phyloP scores from a whole-genome alignment of 306 rosid genomes.

The Medicago ruthenica region DNA sequence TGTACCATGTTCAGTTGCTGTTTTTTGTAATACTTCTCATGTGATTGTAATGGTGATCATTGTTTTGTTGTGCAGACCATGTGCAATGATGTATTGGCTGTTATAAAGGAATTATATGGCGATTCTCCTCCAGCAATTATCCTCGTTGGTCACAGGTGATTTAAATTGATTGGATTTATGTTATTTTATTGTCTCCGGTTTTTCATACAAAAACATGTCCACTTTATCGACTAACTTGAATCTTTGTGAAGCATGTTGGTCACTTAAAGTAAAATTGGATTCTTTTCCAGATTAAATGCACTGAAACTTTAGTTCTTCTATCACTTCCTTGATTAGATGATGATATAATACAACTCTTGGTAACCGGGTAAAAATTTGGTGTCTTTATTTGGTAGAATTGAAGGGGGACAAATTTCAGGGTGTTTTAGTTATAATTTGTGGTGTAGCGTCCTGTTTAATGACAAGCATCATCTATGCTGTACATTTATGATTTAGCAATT shows the following conservation, averaged over 20 bases:
- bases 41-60: slow-evolving; percentile 34
- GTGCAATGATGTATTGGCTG: slow-evolving; percentile 87
- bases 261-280: slow-evolving; percentile 14
- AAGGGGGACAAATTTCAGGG: slow-evolving; percentile 4
- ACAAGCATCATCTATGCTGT: background rate
- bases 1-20: slow-evolving; percentile 9
- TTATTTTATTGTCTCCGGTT: slow-evolving; percentile 1
- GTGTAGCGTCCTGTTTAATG: slow-evolving; percentile 23
- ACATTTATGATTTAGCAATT: background rate
- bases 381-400: background rate
- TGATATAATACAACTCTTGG: slow-evolving; percentile 27
- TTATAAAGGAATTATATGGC: slow-evolving; percentile 74
- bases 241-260: slow-evolving; percentile 26
- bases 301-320: slow-evolving; percentile 13
- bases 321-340: slow-evolving; percentile 15
- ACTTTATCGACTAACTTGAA: slow-evolving; percentile 22
- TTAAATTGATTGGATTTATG: slow-evolving; percentile 35
- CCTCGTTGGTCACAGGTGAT: slow-evolving; percentile 90
- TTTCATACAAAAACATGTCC: slow-evolving; percentile 21
- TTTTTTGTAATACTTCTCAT: slow-evolving; percentile 29
- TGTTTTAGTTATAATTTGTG: slow-evolving; percentile 20
- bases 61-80: slow-evolving; percentile 72
- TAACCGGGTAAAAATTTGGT: background rate
- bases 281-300: slow-evolving; percentile 21
- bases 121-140: slow-evolving; percentile 85